These are phyloP conservation scores for Pleurotus ostreatus DNA, from an alignment of 768 basidiomycete genomes.

Conservation along the genomic window DNA sequence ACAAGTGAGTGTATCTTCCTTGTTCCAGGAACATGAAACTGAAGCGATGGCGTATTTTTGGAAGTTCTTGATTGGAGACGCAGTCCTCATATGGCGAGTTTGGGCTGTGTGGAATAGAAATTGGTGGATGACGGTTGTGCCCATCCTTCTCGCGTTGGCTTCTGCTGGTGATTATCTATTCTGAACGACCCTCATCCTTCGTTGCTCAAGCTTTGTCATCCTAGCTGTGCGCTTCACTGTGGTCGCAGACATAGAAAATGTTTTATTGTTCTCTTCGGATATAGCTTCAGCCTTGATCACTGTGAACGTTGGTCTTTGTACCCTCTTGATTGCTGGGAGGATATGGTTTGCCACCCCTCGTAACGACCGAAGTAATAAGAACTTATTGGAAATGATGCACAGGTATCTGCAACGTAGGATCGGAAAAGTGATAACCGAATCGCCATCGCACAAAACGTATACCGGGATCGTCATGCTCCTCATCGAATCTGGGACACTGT, in stretches of 20 bases:
- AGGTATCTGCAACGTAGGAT: slow-evolving; percentile 4
- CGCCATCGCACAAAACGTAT: background rate
- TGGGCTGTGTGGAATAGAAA: slow-evolving; percentile 6
- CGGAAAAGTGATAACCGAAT: background rate
- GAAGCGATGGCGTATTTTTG: background rate
- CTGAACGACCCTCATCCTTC: too few species aligned
- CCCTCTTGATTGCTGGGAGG: slow-evolving; percentile 3
- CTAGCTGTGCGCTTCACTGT: slow-evolving; percentile 1
- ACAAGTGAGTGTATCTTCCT: background rate
- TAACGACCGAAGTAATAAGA: background rate
- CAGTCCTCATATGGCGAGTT: slow-evolving; percentile 5
- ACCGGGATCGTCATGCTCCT: slow-evolving; percentile 4
- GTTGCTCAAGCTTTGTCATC: too few species aligned
- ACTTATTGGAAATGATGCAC: background rate
- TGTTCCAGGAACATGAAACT: background rate
- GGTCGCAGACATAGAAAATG: background rate
- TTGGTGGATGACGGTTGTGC: slow-evolving; percentile 4
- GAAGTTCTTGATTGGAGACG: slow-evolving; percentile 3
- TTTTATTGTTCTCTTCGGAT: slow-evolving; percentile 3
- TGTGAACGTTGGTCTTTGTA: slow-evolving; percentile 1
- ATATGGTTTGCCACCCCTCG: background rate
- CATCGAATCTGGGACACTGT: slow-evolving; percentile 2
- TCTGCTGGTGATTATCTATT: background rate
- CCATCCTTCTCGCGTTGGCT: slow-evolving; percentile 2
- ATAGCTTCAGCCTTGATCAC: background rate